Evolutionary conservation across 2,329 filamentous ascomycete genomes (phyloP).

Genomic region (Fusarium sulawesiense): DNA sequence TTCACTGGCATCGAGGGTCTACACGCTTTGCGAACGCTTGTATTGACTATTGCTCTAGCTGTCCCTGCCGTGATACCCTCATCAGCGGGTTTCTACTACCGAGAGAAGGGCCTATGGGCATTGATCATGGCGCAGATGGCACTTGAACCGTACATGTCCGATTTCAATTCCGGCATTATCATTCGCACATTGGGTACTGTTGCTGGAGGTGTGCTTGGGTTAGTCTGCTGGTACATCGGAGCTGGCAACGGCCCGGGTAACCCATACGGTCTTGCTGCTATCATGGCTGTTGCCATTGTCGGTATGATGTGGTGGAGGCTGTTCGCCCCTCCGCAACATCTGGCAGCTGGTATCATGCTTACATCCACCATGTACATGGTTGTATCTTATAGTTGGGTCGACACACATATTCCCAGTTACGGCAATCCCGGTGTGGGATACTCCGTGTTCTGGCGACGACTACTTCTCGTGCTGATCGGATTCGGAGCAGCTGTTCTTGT

Average conservation of each 20-base stretch:
- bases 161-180: constrained; percentile 30
- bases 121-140: constrained; percentile 40
- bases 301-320: constrained; percentile 40
- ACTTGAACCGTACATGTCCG: constrained; percentile 36
- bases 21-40: constrained; percentile 5
- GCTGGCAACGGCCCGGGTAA: constrained; percentile 19
- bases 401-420: constrained; percentile 32
- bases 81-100: constrained; percentile 35
- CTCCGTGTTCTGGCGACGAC: constrained; percentile 15
- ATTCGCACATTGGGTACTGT: constrained; percentile 20
- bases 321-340: constrained; percentile 31
- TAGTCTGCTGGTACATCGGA: constrained; percentile 20
- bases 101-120: constrained; percentile 38
- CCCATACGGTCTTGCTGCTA: constrained; percentile 31
- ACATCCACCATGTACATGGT: constrained; percentile 38
- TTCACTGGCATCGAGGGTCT: constrained; percentile 14
- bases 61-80: constrained; percentile 12
- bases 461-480: constrained; percentile 21
- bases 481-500: constrained; percentile 14
- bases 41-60: constrained; percentile 12
- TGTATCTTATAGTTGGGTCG: constrained; percentile 36
- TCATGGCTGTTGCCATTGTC: constrained; percentile 30
- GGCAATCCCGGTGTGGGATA: constrained; percentile 28
- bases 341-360: constrained; percentile 36
- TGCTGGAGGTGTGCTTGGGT: constrained; percentile 16